Percentiles rank a stretch among this genome's conserved stretches.
These are phyloP conservation scores for Pleurotus djamor DNA, from an alignment of 768 basidiomycete genomes.

Conservation along the genomic window DNA sequence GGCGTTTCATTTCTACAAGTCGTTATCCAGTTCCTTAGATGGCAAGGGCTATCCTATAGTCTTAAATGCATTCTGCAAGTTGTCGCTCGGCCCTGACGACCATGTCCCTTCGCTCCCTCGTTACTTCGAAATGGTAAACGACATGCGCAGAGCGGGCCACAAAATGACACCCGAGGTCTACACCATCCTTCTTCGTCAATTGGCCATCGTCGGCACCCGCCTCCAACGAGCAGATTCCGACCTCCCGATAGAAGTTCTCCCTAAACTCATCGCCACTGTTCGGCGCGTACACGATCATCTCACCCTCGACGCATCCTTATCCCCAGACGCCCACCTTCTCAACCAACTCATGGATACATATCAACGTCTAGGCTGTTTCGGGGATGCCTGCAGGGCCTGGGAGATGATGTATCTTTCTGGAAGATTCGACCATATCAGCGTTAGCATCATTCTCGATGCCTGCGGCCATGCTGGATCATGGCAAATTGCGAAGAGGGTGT, in stretches of 20 bases:
- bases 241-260: conserved; percentile 15
- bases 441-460: conserved; percentile 85
- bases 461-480: conserved; percentile 64
- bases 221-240: conserved; percentile 17
- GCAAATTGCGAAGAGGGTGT: conserved; percentile 52
- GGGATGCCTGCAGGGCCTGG: conserved; percentile 79
- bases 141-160: conserved; percentile 72
- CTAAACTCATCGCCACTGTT: conserved; percentile 44
- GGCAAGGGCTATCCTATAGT: conserved; percentile 62
- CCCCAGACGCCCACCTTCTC: conserved; percentile 67
- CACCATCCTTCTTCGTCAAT: conserved; percentile 59
- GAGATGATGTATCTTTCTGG: conserved; percentile 63
- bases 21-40: conserved; percentile 32
- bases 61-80: conserved; percentile 58
- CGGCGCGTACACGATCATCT: conserved; percentile 73
- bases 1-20: conserved; percentile 62
- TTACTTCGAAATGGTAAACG: conserved; percentile 75
- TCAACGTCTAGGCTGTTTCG: conserved; percentile 70
- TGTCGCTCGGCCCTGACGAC: conserved; percentile 45
- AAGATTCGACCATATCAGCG: conserved; percentile 55
- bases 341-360: conserved; percentile 92
- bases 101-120: conserved; percentile 43
- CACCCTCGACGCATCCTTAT: conserved; percentile 74
- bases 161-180: conserved; percentile 59
- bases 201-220: conserved; percentile 42